Evolutionary conservation across 2,329 filamentous ascomycete genomes (phyloP).

Genomic region (Chaetomium strumarium): DNA sequence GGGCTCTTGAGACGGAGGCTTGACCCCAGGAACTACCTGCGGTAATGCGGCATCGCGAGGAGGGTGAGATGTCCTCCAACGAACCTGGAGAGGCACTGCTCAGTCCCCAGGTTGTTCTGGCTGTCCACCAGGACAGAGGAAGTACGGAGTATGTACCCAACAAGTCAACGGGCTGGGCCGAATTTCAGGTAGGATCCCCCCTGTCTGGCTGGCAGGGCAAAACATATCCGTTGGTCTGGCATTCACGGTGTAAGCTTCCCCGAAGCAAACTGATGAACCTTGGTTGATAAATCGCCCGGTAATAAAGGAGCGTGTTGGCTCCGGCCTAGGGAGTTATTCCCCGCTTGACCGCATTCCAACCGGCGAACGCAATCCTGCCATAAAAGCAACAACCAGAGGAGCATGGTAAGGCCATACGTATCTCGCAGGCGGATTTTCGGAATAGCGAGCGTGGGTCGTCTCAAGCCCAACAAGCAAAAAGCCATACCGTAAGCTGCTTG

Average conservation of each 20-base stretch:
- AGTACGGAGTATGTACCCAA: slow-evolving; percentile 4
- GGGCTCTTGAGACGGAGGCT: too few relatives aligned
- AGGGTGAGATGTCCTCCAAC: slow-evolving; percentile 13
- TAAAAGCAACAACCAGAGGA: too few relatives aligned
- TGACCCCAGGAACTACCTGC: background rate
- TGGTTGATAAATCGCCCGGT: background rate
- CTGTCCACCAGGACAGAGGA: background rate
- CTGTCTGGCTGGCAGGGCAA: background rate
- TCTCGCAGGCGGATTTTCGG: too few relatives aligned
- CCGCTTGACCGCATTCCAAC: too few relatives aligned
- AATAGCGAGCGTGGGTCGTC: too few relatives aligned
- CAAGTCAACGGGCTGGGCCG: background rate
- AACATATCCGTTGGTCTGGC: slow-evolving; percentile 3
- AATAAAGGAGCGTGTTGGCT: background rate
- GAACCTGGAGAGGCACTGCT: slow-evolving; percentile 4
- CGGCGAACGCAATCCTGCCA: too few relatives aligned
- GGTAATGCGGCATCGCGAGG: slow-evolving; percentile 13
- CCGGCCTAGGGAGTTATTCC: too few relatives aligned
- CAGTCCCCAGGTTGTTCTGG: background rate
- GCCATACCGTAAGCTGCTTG: background rate
- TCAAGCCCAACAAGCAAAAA: too few relatives aligned
- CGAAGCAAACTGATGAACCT: slow-evolving; percentile 1
- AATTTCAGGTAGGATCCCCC: background rate
- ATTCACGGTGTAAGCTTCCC: background rate
- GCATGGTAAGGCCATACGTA: too few relatives aligned